Base-by-base conservation (phyloP, 495 filamentous ascomycete genomes). In the Penicillium canescens region DNA sequence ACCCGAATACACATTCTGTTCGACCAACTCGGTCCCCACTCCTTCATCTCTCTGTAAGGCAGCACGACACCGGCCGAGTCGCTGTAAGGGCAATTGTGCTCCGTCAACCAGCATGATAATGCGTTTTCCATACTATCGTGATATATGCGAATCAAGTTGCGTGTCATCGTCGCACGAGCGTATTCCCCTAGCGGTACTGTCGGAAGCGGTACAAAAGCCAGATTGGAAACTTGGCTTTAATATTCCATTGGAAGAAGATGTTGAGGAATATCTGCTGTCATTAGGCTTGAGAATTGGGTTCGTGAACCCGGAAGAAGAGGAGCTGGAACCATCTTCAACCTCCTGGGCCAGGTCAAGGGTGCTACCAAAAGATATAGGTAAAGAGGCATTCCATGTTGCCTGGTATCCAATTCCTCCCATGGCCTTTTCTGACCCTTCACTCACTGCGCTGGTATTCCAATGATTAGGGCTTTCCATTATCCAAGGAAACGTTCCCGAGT, bases 121-220 rank as follows among this genome's bases (percentile, higher is more conserved):
- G 73, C 73, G 34, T 76, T 76, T 54, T 79, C 76, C 54, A 79
- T 68, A 26, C 68, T 73, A 45, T 79, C 76, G 39, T 78, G 73
- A 46, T 79, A 79, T 23, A 79, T 74, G 21, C 61, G 65, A 13
- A 79, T 60, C 42, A 79, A 40, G 37, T 63, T 67, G 11, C 60
- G 59, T 14, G 72, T 65, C 50, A 77, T 66, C 3, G 58, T 59
- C 6, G 62, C 43, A n/a, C 59, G 69, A 51, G 66, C 65, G 24
- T 46, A 56, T 39, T 64, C 28, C 28, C 9, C 34, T 52, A n/a
- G 61, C 56, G 28, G 55, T 53, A 18, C 59, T 60, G 37, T 62
- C 48, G 28, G 57, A 60, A 4, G 45, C 39, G 5, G 54, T 54
- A 39, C 54, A 54, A 41, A 56, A 42, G 10, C 18, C 31, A 34